Evolutionary conservation across 257 asterid genomes (phyloP).

Genomic region (Rauvolfia tetraphylla): DNA sequence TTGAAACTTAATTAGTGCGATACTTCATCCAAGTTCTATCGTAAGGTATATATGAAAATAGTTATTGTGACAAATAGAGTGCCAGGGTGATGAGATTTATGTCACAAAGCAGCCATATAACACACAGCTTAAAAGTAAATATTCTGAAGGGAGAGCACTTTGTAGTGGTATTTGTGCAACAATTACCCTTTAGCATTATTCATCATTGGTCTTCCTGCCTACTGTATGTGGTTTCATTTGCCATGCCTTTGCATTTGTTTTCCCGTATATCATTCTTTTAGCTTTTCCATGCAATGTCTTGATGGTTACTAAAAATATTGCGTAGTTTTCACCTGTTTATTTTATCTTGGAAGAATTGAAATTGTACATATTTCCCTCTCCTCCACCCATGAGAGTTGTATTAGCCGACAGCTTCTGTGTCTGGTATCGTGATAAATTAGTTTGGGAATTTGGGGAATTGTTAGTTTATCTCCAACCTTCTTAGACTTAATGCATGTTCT

Average conservation of each 20-base stretch:
- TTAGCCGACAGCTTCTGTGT: neutral
- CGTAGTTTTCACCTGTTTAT: neutral
- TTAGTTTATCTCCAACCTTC: neutral
- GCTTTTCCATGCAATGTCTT: neutral
- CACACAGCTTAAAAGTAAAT: neutral
- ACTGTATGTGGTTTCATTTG: neutral
- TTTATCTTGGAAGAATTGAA: neutral
- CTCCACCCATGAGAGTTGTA: neutral
- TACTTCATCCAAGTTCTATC: neutral
- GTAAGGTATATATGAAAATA: neutral
- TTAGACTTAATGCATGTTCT: constrained; percentile 8
- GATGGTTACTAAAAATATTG: neutral
- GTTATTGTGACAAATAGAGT: neutral
- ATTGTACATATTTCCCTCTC: neutral
- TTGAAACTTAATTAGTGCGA: neutral
- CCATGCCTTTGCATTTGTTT: neutral
- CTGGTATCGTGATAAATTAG: neutral
- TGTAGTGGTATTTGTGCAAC: neutral
- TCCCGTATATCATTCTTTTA: neutral
- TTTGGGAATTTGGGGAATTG: constrained; percentile 2
- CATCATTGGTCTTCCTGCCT: neutral
- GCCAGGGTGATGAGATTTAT: neutral
- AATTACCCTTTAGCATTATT: neutral
- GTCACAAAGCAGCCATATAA: neutral
- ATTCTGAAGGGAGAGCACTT: neutral